Evolutionary conservation across 1,284 basidiomycete genomes (phyloP).

Genomic region (Earliella scabrosa): DNA sequence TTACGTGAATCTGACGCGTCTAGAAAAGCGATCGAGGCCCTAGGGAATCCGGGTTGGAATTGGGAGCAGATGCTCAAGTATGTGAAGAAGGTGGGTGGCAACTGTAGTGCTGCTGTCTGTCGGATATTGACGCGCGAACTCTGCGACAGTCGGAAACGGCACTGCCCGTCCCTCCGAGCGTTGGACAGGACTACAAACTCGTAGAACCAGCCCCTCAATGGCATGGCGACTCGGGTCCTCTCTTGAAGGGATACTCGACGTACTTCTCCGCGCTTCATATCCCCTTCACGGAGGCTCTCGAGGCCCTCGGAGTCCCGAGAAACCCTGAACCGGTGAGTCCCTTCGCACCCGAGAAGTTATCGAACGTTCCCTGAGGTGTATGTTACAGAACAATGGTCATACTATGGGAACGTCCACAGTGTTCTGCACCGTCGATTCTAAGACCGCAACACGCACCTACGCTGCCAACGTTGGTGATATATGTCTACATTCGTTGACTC

Average conservation of each 20-base stretch:
- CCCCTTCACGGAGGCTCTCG: conserved; percentile 15
- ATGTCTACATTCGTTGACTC: too few relatives aligned
- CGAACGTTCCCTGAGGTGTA: neutral
- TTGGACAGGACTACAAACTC: neutral
- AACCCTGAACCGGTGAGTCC: conserved; percentile 13
- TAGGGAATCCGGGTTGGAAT: conserved; percentile 33
- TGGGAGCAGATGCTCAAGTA: conserved; percentile 27
- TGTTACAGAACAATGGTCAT: conserved; percentile 6
- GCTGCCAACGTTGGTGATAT: conserved; percentile 6
- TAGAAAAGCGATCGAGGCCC: conserved; percentile 21
- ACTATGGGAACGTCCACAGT: conserved; percentile 9
- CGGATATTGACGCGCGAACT: too few relatives aligned
- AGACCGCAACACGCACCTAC: conserved; percentile 10
- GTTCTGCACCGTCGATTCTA: conserved; percentile 7
- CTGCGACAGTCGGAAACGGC: conserved; percentile 18
- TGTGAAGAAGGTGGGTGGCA: conserved; percentile 10
- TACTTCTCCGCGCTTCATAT: conserved; percentile 6
- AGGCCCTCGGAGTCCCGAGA: conserved; percentile 15
- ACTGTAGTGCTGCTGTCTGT: too few relatives aligned
- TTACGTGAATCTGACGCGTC: too few relatives aligned
- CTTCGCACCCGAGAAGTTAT: too few relatives aligned
- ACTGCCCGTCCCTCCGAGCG: neutral
- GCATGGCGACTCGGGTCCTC: conserved; percentile 26
- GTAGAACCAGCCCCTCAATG: neutral
- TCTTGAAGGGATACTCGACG: conserved; percentile 21